Evolutionary conservation across 2,329 filamentous ascomycete genomes (phyloP), one percentile per base, ranked within the genome.

Genomic region (Ophiostoma populinum): DNA sequence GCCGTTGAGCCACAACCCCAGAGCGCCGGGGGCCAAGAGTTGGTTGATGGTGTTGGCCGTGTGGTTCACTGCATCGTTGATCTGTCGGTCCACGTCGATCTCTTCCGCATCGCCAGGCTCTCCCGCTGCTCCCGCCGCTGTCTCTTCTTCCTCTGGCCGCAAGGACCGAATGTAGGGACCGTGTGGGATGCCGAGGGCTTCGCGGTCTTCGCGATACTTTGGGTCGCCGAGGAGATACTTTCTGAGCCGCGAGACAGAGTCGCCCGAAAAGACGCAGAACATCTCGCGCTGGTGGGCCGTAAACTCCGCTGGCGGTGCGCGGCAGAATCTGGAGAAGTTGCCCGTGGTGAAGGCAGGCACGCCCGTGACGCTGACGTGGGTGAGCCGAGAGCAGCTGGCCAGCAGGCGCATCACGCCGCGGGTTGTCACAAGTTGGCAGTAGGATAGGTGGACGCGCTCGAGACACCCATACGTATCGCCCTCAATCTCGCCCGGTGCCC

Each of bases 251-350:
- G 63, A 62, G 2, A 98, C 87, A 37, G 86, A 86, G 18, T 71
- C 67, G 6, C 90, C 87, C 2, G 86, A 94, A 55, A 98, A 98
- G 36, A 98, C 90, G 50, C 90, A 98, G 52, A 98, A 98, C 7
- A 95, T 83, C 35, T 87, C 78, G 42, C 90, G 75, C 54, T 98
- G 90, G 50, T 94, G 85, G 31, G 87, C 80, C 13, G 86, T 95
- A 52, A 98, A 98, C 55, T 95, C 90, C 40, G 67, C 57, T 24
- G 90, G 90, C 1, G 90, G 83, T 46, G 80, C 75, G 42, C 90
- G 75, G 51, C 90, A 95, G 53, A 83, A 95, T 6, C 66, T 62
- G 35, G 83, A 78, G 20, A 95, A 68, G 45, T 94, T 86, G 37
- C 83, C 75, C 35, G 80, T 71, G 21, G 93, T 67, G 52, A 98